Evolutionary conservation across 805 yeast species (phyloP).

Genomic region (Yamadazyma laniorum): DNA sequence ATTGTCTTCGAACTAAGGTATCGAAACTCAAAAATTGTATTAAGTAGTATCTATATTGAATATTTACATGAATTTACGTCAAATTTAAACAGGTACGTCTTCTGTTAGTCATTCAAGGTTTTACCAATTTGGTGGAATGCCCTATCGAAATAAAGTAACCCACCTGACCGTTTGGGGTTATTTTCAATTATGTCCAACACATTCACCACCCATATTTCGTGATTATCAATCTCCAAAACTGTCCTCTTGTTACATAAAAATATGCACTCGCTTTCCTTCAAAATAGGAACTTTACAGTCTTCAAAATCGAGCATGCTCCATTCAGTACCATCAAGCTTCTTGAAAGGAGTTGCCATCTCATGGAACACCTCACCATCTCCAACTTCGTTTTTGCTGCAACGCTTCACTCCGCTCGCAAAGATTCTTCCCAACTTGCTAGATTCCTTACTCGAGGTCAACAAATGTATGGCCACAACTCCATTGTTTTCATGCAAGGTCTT

Average conservation of each 20-base stretch:
- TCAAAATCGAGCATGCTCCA: constrained; percentile 28
- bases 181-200: constrained; percentile 56
- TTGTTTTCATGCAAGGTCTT: constrained; percentile 54
- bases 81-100: no score
- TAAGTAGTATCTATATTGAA: no score
- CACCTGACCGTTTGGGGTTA: constrained; percentile 44
- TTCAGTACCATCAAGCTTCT: constrained; percentile 24
- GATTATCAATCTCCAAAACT: constrained; percentile 68
- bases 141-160: constrained; percentile 63
- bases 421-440: constrained; percentile 61
- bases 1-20: not conserved
- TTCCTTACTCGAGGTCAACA: constrained; percentile 58
- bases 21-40: no score
- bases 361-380: constrained; percentile 39
- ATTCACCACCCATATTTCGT: constrained; percentile 86
- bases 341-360: constrained; percentile 58
- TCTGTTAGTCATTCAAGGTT: constrained; percentile 22
- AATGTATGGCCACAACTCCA: constrained; percentile 65
- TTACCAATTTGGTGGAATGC: constrained; percentile 49
- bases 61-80: constrained; percentile 10
- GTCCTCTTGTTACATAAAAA: constrained; percentile 58
- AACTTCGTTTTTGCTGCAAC: constrained; percentile 23
- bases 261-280: constrained; percentile 56
- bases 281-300: constrained; percentile 48
- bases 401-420: constrained; percentile 60